phyloP scores from a whole-genome alignment of 2,329 filamentous ascomycete species.

The Trichoderma sp. region DNA sequence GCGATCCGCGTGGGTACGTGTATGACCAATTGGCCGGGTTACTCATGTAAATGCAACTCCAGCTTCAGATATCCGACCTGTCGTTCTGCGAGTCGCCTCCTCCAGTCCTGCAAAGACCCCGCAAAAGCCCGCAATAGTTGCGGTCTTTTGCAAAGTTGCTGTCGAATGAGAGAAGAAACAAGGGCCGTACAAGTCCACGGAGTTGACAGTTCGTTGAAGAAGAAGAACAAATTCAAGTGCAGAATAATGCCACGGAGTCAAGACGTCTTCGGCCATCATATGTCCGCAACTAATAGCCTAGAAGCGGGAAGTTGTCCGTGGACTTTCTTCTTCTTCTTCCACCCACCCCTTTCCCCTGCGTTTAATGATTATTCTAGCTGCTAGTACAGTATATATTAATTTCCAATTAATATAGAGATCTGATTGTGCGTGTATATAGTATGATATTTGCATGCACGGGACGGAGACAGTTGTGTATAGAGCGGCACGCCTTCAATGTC shows the following conservation, averaged over 20 bases:
- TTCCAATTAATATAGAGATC: background rate
- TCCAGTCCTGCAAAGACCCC: background rate
- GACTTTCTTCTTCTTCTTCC: background rate
- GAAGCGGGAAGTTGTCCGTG: background rate
- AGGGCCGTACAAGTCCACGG: background rate
- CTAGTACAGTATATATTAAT: no score
- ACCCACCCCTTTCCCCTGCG: background rate
- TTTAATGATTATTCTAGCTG: background rate
- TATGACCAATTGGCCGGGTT: background rate
- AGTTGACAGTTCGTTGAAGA: background rate
- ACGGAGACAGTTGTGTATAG: background rate
- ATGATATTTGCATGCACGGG: background rate
- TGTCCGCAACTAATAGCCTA: background rate
- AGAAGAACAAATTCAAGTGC: background rate
- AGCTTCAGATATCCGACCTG: conserved; percentile 6
- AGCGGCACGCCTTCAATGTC: background rate
- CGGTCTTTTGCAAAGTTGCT: background rate
- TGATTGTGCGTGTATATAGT: background rate
- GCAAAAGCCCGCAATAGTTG: conserved; percentile 6
- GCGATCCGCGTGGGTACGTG: background rate
- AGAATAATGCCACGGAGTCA: background rate
- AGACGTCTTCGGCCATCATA: background rate
- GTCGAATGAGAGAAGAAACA: no score
- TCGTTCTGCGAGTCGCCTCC: background rate
- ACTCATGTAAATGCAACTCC: background rate